Conservation (phyloP, 371 early-diverging fungal genomes). For the Mucor racemosus region DNA sequence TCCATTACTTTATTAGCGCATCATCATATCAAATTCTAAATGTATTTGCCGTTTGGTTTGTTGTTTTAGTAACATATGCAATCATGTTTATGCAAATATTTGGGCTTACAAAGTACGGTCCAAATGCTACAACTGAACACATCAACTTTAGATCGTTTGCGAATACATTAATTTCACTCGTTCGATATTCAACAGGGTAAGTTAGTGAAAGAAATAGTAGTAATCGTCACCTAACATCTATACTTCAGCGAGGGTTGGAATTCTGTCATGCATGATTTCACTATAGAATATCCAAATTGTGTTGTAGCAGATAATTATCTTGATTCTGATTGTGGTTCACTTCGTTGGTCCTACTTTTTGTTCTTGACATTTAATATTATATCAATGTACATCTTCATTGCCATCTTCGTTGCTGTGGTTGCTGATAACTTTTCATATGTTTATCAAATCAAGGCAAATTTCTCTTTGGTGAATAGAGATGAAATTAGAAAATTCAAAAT, state of each 20-base stretch:
- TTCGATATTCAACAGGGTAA: constrained; percentile 73
- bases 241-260: constrained; percentile 73
- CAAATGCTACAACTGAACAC: constrained; percentile 55
- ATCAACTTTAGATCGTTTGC: constrained; percentile 68
- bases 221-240: neutral
- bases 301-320: constrained; percentile 59
- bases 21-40: constrained; percentile 66
- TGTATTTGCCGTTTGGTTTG: constrained; percentile 71
- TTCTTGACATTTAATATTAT: constrained; percentile 74
- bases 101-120: constrained; percentile 69
- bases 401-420: constrained; percentile 75
- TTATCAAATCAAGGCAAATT: constrained; percentile 67
- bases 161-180: constrained; percentile 63
- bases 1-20: constrained; percentile 33
- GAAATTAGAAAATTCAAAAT: constrained; percentile 71
- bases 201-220: neutral
- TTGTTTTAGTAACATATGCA: constrained; percentile 67
- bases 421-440: constrained; percentile 76
- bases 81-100: constrained; percentile 78
- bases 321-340: constrained; percentile 70
- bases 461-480: constrained; percentile 66
- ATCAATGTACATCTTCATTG: constrained; percentile 78
- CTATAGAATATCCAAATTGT: constrained; percentile 66
- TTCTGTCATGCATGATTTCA: constrained; percentile 71
- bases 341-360: constrained; percentile 63